Evolutionary conservation across 768 basidiomycete genomes (phyloP), one percentile per base, ranked within the genome.

Genomic region (Leccinum subgranulosum): DNA sequence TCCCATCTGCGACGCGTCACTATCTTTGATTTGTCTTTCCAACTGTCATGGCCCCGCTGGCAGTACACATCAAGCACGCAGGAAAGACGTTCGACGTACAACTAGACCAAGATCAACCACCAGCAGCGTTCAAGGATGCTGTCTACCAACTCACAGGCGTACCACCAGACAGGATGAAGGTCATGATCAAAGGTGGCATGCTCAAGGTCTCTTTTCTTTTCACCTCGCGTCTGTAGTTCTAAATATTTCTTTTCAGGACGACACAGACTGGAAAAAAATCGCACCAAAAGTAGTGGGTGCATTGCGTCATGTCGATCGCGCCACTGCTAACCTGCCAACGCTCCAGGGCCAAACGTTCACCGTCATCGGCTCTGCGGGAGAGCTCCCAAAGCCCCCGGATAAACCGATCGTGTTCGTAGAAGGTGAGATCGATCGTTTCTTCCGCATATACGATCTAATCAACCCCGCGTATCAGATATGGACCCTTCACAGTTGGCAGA

Each of bases 311-410:
- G 33, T 60, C 41, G 19, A 39, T 41, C 45, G 45, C 14, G 2
- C 15, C 6, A 21, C 3, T 23, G 3, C 49, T 47, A 43, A 58
- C 52, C 6, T 41, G 48, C 59, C n/a, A 55, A 50, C 23, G 7
- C 39, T 31, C 51, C 51, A 93, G 89, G 92, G 90, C 15, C 92
- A 94, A 74, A 88, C 86, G 0, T 90, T 96, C 73, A 94, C 87
- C 80, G 92, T 96, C 29, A 92, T 98, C 67, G 96, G 97, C 41
- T 85, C 94, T 3, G 91, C 95, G 3, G 94, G 92, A 7, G 92
- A 94, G 60, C 80, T 98, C 0, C 96, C 95, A 10, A 88, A 92
- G 69, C 86, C 94, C 0, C 97, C 97, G 12, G 74, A 82, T 39
- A 84, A 88, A 49, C 87, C 87, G 0, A 75, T 86, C 31, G 84